Conservation (phyloP, 306 rosid species). For the Argentina anserina region DNA sequence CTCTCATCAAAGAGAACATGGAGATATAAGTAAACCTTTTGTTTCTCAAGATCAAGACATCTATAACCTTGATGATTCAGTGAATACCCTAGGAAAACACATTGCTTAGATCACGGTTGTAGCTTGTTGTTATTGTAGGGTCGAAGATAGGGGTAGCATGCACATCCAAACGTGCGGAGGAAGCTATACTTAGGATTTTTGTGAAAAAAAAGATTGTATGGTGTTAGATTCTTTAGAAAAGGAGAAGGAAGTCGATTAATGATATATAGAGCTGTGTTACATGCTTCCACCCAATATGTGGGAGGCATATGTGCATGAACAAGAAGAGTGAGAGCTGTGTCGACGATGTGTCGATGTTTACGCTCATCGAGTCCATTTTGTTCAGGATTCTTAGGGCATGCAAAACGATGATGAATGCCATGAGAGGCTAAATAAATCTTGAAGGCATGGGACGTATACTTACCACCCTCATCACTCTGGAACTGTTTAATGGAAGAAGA, state of each 20-base stretch:
- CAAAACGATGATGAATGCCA: neutral
- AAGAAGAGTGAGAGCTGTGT: neutral
- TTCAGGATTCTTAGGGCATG: neutral
- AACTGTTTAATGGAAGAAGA: too few species aligned
- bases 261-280: too few species aligned
- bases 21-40: neutral
- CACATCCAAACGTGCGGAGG: neutral
- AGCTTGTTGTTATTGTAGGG: neutral
- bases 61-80: neutral
- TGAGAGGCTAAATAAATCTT: neutral
- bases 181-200: neutral
- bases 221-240: neutral
- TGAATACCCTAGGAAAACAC: too few species aligned
- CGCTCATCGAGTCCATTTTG: neutral
- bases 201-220: neutral
- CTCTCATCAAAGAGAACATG: neutral
- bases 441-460: neutral
- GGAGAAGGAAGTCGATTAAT: too few species aligned
- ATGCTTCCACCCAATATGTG: too few species aligned
- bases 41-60: neutral
- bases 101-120: too few species aligned
- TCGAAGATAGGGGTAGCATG: neutral
- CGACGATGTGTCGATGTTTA: too few species aligned
- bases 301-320: neutral
- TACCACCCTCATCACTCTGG: neutral